Base-by-base conservation (phyloP, 345 rosid species). In the Sisymbrium altissimum region DNA sequence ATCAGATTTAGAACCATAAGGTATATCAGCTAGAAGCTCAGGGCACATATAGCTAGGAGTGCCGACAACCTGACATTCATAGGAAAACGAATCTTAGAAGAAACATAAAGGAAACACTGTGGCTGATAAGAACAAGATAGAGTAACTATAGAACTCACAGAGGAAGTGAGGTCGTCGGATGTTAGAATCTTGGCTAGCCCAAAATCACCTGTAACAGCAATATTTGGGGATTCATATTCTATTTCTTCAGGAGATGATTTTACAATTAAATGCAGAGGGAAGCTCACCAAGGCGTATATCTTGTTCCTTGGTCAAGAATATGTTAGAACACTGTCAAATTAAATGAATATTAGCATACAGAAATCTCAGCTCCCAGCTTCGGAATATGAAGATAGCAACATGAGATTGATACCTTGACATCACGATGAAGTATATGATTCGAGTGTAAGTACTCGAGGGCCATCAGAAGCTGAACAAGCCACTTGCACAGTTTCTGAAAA, bases 1-100 rank as follows among this genome's bases (percentile, higher is more conserved):
- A 66, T 92, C 97, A 3, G 97, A 89, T 74, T 92, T 92, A 46
- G 94, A 82, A 70, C 97, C 97, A 38, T 92, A 92, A 15, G 97
- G 97, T 77, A 92, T 92, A 79, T 92, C 97, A 78, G 97, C 94
- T 64, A 92, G 92, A 74, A 92, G 96, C 85, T 92, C 97, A 5
- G 97, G 97, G 77, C 97, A 92, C 97, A 92, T 92, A 76, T 92
- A 92, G 82, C 97, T 92, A 5, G 97, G 97, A 69, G 97, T 92
- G 68, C 97, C 97, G 70, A 92, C 96, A 19, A 92, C 97, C 97
- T 92, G 78, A 61, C 84, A 57, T 55, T 33, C 44, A 79, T 35
- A 66, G 36, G n/a, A 66, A 21, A 50, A 35, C 18, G 14, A 18
- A 19, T 49, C 71, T 57, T 52, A 39, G 59, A 82, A 49, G 46